Percentiles rank a stretch among this genome's conserved stretches.
phyloP scores from a whole-genome alignment of 768 basidiomycete genomes.

The Suillus subalutaceus region DNA sequence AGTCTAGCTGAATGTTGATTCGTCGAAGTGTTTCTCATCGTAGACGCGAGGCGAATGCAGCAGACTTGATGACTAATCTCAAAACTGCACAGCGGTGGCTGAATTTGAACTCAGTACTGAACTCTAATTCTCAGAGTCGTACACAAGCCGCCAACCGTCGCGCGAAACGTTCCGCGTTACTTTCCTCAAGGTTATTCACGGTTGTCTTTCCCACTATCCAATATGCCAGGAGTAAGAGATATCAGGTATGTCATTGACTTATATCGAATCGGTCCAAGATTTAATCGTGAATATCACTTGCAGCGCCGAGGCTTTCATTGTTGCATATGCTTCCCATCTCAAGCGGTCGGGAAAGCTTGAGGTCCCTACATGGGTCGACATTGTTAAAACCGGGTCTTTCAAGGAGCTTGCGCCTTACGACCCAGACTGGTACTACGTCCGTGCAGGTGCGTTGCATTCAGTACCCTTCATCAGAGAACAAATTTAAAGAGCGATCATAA shows the following conservation, averaged over 20 bases:
- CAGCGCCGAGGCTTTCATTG: conserved; percentile 93
- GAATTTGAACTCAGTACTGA: conserved; percentile 37
- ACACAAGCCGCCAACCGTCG: conserved; percentile 53
- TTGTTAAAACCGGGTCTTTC: conserved; percentile 97
- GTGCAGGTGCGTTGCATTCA: conserved; percentile 70
- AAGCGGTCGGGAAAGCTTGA: conserved; percentile 99
- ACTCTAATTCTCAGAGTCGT: conserved; percentile 35
- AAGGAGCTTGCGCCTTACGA: conserved; percentile 99
- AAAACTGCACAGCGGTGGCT: conserved; percentile 45
- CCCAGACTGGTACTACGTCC: conserved; percentile 99
- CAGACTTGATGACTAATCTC: conserved; percentile 40
- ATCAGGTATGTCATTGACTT: conserved; percentile 55
- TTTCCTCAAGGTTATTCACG: conserved; percentile 56
- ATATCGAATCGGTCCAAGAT: conserved; percentile 19
- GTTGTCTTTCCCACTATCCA: conserved; percentile 37
- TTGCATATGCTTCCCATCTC: conserved; percentile 92
- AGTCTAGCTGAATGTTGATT: neutral
- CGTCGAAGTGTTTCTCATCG: neutral
- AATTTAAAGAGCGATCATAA: neutral
- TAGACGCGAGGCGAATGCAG: neutral
- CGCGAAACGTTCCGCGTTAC: conserved; percentile 46
- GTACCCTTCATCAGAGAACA: neutral
- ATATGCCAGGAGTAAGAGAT: conserved; percentile 84
- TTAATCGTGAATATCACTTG: conserved; percentile 19
- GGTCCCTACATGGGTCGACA: conserved; percentile 96